A percentile compares a stretch with the other conserved stretches of the same genome.
Evolutionary conservation across 495 filamentous ascomycete species (phyloP).

Genomic region (Aspergillus funiculosus): DNA sequence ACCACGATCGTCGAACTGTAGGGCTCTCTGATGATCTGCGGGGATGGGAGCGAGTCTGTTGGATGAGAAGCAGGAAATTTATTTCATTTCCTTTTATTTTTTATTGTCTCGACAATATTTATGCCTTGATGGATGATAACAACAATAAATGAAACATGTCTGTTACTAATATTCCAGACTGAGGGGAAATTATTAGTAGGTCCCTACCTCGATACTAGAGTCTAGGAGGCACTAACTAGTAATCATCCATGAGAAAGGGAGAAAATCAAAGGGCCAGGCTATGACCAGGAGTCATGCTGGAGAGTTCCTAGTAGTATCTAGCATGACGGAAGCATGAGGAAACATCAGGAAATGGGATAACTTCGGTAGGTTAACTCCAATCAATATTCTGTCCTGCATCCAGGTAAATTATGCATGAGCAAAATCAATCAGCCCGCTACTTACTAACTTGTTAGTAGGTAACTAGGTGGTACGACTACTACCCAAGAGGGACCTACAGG

Average conservation of each 20-base stretch:
- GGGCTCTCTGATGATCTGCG: conserved; percentile 18
- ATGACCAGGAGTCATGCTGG: no score
- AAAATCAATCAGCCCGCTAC: conserved; percentile 1
- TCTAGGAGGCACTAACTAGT: no score
- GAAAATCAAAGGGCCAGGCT: no score
- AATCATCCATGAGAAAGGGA: no score
- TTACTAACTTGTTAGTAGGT: not conserved
- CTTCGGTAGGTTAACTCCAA: conserved; percentile 4
- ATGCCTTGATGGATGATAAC: no score
- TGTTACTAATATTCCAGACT: not conserved
- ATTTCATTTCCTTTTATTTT: not conserved
- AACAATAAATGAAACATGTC: conserved; percentile 13
- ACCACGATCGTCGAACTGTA: conserved; percentile 13
- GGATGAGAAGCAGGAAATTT: conserved; percentile 16
- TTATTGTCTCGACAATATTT: conserved; percentile 11
- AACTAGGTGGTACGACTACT: not conserved
- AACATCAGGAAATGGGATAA: not conserved
- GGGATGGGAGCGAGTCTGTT: conserved; percentile 5
- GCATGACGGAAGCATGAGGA: not conserved
- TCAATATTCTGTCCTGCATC: conserved; percentile 12
- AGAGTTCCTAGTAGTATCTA: no score
- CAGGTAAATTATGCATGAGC: conserved; percentile 11
- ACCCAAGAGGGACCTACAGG: no score
- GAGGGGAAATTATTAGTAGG: no score
- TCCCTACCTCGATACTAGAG: no score